A percentile compares a stretch with the other conserved stretches of the same genome.
These are phyloP conservation scores for Penicillium frequentans DNA, from an alignment of 2,329 filamentous ascomycete genomes.

Conservation along the genomic window DNA sequence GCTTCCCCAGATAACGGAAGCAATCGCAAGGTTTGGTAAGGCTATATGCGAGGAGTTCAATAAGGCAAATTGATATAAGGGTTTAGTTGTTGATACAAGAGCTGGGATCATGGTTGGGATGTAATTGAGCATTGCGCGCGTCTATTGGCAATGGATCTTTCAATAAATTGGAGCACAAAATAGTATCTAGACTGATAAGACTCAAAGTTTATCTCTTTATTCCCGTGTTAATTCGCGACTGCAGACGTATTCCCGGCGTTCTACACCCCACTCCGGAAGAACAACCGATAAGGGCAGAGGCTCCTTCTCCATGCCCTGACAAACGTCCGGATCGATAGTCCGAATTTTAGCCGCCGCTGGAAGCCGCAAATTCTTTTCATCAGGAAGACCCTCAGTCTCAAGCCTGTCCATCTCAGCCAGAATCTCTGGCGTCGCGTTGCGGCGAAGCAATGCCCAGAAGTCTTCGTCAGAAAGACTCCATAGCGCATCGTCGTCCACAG, in stretches of 20 bases:
- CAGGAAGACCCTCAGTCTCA: constrained; percentile 8
- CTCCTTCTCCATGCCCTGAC: neutral
- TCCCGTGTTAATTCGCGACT: constrained; percentile 11
- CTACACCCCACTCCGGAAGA: constrained; percentile 16
- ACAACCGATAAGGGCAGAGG: constrained; percentile 17
- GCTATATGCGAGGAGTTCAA: neutral
- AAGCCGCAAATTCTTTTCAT: constrained; percentile 25
- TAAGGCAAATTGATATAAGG: no score
- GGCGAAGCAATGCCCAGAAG: constrained; percentile 36
- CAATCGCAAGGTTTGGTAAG: neutral
- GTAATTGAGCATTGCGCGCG: no score
- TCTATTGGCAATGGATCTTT: no score
- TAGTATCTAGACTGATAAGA: no score
- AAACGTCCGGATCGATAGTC: constrained; percentile 36
- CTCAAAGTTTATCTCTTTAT: neutral
- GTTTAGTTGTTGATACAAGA: no score
- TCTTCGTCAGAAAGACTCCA: constrained; percentile 37
- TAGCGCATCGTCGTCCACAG: constrained; percentile 30
- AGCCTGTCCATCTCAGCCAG: constrained; percentile 9
- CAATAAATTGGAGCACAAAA: no score
- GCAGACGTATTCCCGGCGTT: constrained; percentile 18
- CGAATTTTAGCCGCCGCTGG: constrained; percentile 31
- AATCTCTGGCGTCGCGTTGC: constrained; percentile 14
- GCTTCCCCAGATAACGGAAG: neutral
- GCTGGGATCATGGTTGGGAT: no score